Evolutionary conservation across 2,329 filamentous ascomycete genomes (phyloP).

Genomic region (Chrysosphaeria jannelii): DNA sequence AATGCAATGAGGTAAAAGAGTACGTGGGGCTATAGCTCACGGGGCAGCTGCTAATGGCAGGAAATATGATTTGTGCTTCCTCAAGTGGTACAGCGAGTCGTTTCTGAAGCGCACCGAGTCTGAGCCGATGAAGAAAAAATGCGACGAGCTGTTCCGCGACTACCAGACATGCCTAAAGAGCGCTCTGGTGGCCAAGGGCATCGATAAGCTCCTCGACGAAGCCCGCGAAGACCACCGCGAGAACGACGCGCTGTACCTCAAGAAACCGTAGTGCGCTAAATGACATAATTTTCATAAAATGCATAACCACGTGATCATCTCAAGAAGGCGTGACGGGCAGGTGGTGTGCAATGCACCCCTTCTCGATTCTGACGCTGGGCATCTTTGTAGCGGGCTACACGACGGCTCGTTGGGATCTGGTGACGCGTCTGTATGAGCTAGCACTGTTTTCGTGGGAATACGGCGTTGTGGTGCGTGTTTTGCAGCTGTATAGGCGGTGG

Average conservation of each 20-base stretch:
- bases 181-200: conserved; percentile 64
- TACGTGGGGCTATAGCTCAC: too few species aligned
- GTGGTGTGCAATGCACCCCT: conserved; percentile 99
- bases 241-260: conserved; percentile 38
- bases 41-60: too few species aligned
- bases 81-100: conserved; percentile 99
- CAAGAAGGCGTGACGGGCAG: conserved; percentile 11
- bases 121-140: conserved; percentile 30
- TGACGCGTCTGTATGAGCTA: conserved; percentile 87
- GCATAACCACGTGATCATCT: too few species aligned
- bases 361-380: conserved; percentile 79
- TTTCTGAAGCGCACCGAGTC: conserved; percentile 66
- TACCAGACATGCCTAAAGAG: conserved; percentile 64
- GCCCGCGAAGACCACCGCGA: conserved; percentile 72
- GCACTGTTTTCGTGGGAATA: conserved; percentile 95
- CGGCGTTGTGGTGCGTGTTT: conserved; percentile 59
- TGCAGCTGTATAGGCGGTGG: background rate
- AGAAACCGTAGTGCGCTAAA: too few species aligned
- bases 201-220: conserved; percentile 78
- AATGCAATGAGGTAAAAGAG: conserved; percentile 94
- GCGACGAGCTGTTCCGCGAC: conserved; percentile 55
- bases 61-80: conserved; percentile 85
- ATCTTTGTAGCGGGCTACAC: conserved; percentile 99
- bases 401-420: conserved; percentile 94
- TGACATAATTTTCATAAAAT: too few species aligned